Percentiles rank a stretch among this genome's conserved stretches.
These are phyloP conservation scores for Candida ovalis DNA, from an alignment of 805 yeast genomes.

Conservation along the genomic window DNA sequence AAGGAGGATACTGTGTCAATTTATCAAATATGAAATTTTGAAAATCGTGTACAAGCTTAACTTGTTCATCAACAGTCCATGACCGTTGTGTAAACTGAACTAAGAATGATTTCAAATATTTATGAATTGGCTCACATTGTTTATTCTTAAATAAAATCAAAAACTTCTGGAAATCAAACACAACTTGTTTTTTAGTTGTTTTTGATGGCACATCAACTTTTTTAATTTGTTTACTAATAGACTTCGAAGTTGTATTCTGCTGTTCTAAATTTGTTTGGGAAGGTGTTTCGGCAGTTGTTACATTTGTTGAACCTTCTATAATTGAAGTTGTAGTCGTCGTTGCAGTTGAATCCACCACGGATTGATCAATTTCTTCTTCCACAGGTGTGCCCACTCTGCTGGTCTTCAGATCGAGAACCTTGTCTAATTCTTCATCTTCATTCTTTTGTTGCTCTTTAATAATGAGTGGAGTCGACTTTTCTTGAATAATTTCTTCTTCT, in stretches of 20 bases:
- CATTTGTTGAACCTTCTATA: too few relatives aligned
- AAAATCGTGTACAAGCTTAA: slow-evolving; percentile 74
- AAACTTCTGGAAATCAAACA: slow-evolving; percentile 83
- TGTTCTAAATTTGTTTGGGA: slow-evolving; percentile 17
- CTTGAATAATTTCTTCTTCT: slow-evolving; percentile 1
- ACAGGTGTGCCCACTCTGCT: slow-evolving; percentile 1
- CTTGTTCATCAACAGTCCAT: slow-evolving; percentile 77
- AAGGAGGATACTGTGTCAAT: slow-evolving; percentile 65
- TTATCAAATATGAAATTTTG: slow-evolving; percentile 64
- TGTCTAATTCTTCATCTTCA: background rate
- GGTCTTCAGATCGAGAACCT: background rate
- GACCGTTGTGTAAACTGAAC: slow-evolving; percentile 65
- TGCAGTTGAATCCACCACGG: background rate
- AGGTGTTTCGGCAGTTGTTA: background rate
- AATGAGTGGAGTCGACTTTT: background rate
- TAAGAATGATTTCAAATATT: slow-evolving; percentile 81
- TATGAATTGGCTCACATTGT: slow-evolving; percentile 83
- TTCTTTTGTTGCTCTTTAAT: background rate
- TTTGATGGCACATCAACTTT: slow-evolving; percentile 21
- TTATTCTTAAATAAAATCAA: slow-evolving; percentile 65
- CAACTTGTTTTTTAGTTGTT: slow-evolving; percentile 26
- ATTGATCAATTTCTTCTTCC: slow-evolving; percentile 3
- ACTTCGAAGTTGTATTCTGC: slow-evolving; percentile 15
- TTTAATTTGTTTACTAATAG: background rate
- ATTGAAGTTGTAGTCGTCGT: background rate